Conservation (phyloP, 805 yeast genomes). For the Candida ortonii region DNA sequence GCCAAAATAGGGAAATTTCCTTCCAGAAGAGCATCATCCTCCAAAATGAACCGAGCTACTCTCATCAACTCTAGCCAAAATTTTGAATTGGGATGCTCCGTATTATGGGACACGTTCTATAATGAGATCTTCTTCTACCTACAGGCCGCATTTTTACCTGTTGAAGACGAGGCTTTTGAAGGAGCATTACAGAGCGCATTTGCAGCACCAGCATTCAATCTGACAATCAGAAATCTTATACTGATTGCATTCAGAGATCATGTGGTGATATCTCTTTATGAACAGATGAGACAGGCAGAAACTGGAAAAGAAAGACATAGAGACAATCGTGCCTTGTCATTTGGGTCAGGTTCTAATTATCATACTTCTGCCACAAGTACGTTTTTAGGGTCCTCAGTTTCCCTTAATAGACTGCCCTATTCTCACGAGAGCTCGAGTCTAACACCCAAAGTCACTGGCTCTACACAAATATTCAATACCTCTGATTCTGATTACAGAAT, state of each 20-base stretch:
- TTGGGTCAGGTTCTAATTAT: conserved; percentile 4
- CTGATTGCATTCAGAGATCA: conserved; percentile 50
- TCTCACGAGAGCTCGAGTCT: conserved; percentile 3
- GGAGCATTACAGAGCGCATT: conserved; percentile 1
- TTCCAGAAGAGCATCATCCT: conserved; percentile 25
- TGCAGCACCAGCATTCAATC: conserved; percentile 2
- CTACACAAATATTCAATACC: too few relatives aligned
- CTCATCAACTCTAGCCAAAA: conserved; percentile 14
- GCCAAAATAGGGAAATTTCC: conserved; percentile 1
- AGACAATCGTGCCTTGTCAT: conserved; percentile 14
- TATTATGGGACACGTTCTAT: conserved; percentile 58
- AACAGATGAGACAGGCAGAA: conserved; percentile 35
- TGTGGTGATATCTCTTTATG: conserved; percentile 52
- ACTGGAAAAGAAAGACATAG: conserved; percentile 20
- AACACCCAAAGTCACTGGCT: too few relatives aligned
- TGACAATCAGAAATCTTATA: conserved; percentile 39
- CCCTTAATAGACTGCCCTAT: conserved; percentile 3
- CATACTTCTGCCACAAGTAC: conserved; percentile 2
- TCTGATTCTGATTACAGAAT: conserved; percentile 16
- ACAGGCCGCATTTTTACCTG: conserved; percentile 59
- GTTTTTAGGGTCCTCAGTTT: conserved; percentile 9
- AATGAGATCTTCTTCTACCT: conserved; percentile 54
- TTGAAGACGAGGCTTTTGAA: conserved; percentile 40
- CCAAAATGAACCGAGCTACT: too few relatives aligned
- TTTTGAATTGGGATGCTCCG: conserved; percentile 36